phyloP scores from a whole-genome alignment of 768 basidiomycete species.

The Psilocybe cubensis region DNA sequence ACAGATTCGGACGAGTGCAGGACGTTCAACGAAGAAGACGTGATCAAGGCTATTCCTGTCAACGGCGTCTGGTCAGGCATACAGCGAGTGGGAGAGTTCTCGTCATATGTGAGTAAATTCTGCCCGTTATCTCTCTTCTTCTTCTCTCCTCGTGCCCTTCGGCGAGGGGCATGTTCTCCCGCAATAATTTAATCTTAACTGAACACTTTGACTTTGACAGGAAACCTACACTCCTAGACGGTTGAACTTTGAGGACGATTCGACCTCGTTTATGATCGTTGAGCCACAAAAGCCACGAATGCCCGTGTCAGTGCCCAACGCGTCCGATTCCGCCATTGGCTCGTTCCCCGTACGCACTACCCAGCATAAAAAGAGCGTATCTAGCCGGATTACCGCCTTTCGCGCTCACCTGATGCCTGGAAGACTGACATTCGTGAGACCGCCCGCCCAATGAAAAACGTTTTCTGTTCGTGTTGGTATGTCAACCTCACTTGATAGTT shows the following conservation, averaged over 20 bases:
- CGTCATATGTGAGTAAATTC: constrained; percentile 21
- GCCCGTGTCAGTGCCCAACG: constrained; percentile 21
- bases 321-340: constrained; percentile 25
- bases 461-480: constrained; percentile 17
- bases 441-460: constrained; percentile 8
- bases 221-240: constrained; percentile 8
- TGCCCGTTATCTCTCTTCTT: constrained; percentile 4
- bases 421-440: constrained; percentile 21
- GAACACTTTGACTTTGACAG: background rate
- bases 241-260: constrained; percentile 22
- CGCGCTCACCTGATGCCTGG: constrained; percentile 26
- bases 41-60: constrained; percentile 9
- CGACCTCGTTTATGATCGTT: constrained; percentile 23
- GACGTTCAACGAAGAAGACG: constrained; percentile 25
- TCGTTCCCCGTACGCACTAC: constrained; percentile 28
- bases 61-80: constrained; percentile 12
- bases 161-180: constrained; percentile 3
- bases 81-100: constrained; percentile 16
- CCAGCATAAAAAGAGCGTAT: constrained; percentile 20
- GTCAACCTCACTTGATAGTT: constrained; percentile 10
- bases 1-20: constrained; percentile 29
- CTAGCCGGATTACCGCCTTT: constrained; percentile 26
- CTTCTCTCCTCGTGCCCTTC: constrained; percentile 7
- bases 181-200: constrained; percentile 12
- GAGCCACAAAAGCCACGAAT: constrained; percentile 22